Evolutionary conservation across 805 yeast genomes (phyloP).

Genomic region (Wickerhamiella bombiphila): DNA sequence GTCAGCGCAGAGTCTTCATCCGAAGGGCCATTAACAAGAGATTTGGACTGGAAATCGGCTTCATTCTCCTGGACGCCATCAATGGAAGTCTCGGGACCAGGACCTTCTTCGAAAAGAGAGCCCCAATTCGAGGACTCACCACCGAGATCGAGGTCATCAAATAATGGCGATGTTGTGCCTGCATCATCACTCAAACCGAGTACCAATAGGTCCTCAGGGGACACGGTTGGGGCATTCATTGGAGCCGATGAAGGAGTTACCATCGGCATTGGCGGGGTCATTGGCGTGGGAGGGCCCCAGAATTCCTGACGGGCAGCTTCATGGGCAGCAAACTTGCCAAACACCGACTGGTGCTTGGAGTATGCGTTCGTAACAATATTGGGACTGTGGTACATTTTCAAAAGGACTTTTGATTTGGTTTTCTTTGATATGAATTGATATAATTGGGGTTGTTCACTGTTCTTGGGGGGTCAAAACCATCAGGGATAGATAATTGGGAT

Average conservation of each 20-base stretch:
- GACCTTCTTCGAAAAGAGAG: conserved; percentile 13
- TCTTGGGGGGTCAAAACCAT: neutral
- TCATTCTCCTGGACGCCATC: too few species aligned
- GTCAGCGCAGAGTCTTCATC: neutral
- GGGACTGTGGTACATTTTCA: conserved; percentile 2
- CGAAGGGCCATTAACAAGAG: neutral
- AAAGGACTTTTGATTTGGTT: neutral
- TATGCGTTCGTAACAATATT: conserved; percentile 1
- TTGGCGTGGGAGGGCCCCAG: conserved; percentile 17
- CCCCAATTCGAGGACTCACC: conserved; percentile 15
- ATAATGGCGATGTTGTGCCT: conserved; percentile 24
- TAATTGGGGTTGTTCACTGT: neutral
- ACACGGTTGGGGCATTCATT: conserved; percentile 4
- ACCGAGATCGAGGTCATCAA: conserved; percentile 17
- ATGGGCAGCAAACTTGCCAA: conserved; percentile 23
- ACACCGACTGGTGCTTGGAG: conserved; percentile 20
- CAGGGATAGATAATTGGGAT: too few species aligned
- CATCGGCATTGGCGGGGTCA: conserved; percentile 8
- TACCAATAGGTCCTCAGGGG: conserved; percentile 15
- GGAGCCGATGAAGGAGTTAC: neutral
- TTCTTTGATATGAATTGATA: neutral
- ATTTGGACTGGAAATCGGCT: neutral
- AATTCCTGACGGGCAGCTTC: conserved; percentile 18
- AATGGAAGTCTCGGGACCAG: neutral
- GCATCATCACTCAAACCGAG: conserved; percentile 10